Evolutionary conservation across 441 rosid genomes (phyloP), one percentile per base, ranked within the genome.

Genomic region (Erodium trifolium): DNA sequence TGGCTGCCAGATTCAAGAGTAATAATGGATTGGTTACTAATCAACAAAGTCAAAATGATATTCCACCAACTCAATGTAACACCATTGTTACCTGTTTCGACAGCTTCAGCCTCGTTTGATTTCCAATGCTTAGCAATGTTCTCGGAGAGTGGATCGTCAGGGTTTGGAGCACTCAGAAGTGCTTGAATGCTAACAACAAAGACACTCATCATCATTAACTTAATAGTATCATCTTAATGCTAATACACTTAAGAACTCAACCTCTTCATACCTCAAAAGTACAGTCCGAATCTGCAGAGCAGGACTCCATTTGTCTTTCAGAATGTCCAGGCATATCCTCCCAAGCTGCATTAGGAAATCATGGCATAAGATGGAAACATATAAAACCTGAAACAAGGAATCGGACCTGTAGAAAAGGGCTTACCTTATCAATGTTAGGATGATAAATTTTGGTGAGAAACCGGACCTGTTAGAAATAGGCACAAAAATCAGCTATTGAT

Each of bases 261-360:
- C 31, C 34, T 45, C 57, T 70, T 66, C 45, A 63, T 82, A 94
- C 99, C 99, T 94, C 85, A 94, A 79, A 81, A 94, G 96, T 45
- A 94, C 99, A 62, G 99, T 94, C 60, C 99, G 79, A 67, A 94
- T 94, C 80, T 94, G 99, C 29, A 94, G 93, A 63, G 99, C 99
- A 55, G 99, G 99, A 76, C 99, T 94, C 99, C 99, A 94, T 71
- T 94, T 94, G 81, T 94, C 99, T 78, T 94, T 94, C 88, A 94
- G 83, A 75, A 94, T 94, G 83, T 94, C 99, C 39, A 92, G 96
- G 83, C 98, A 92, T 66, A 92, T 92, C 77, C 99, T 83, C 81
- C 99, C 99, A 76, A 94, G 97, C 99, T 94, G 76, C 73, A 76
- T 71, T 5, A 68, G 41, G 62, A 65, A 71, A 31, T 71, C 51